A percentile compares a stretch with the other conserved stretches of the same genome.
Evolutionary conservation across 352 stramenopile genomes (phyloP).

Genomic region (Phytophthora tubulina): DNA sequence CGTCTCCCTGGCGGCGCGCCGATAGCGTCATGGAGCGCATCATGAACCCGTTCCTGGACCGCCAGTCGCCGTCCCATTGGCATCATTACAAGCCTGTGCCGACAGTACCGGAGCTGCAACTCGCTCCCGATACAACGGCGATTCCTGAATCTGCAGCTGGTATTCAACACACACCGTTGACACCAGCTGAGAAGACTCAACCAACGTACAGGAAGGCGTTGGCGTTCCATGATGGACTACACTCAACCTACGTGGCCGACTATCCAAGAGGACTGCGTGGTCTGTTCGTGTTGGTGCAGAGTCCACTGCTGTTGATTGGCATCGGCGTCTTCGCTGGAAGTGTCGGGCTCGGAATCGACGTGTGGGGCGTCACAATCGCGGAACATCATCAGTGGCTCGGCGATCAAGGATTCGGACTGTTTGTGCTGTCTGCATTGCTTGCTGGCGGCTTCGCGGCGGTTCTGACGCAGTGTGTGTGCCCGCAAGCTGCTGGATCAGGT

Average conservation of each 20-base stretch:
- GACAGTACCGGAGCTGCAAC: slow-evolving; percentile 22
- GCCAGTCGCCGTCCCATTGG: slow-evolving; percentile 46
- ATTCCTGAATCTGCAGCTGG: slow-evolving; percentile 9
- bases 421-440: slow-evolving; percentile 63
- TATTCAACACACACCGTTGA: slow-evolving; percentile 7
- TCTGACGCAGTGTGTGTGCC: slow-evolving; percentile 72
- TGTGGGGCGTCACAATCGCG: slow-evolving; percentile 71
- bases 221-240: slow-evolving; percentile 75
- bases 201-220: slow-evolving; percentile 59
- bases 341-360: slow-evolving; percentile 71
- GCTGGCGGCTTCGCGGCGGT: slow-evolving; percentile 55
- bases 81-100: slow-evolving; percentile 24
- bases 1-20: slow-evolving; percentile 46
- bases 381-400: slow-evolving; percentile 69
- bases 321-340: slow-evolving; percentile 79
- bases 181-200: slow-evolving; percentile 15
- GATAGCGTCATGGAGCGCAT: slow-evolving; percentile 81
- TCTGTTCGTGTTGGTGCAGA: slow-evolving; percentile 78
- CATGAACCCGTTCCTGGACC: slow-evolving; percentile 76
- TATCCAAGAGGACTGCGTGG: slow-evolving; percentile 65
- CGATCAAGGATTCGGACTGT: slow-evolving; percentile 64
- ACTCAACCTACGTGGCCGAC: slow-evolving; percentile 81
- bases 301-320: slow-evolving; percentile 66
- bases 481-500: slow-evolving; percentile 76
- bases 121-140: slow-evolving; percentile 3